Percentiles rank a stretch among this genome's conserved stretches.
These are phyloP conservation scores for Microsporum audouinii DNA, from an alignment of 2,329 filamentous ascomycete genomes.

Conservation along the genomic window DNA sequence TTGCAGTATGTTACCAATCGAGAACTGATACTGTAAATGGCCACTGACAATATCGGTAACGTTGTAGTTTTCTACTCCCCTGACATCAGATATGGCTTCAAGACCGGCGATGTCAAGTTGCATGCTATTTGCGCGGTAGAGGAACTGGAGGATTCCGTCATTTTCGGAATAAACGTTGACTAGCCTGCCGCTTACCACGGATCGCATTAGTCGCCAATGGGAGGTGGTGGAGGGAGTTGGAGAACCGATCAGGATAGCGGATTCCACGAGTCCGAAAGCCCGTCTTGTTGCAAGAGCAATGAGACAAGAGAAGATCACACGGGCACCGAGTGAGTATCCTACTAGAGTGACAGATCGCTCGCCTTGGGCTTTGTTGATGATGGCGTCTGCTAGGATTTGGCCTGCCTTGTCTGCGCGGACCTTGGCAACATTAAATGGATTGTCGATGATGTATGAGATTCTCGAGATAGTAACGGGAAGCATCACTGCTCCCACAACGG, in stretches of 20 bases:
- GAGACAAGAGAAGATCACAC: constrained; percentile 73
- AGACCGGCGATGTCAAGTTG: constrained; percentile 76
- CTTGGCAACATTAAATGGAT: constrained; percentile 68
- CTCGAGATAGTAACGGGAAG: constrained; percentile 59
- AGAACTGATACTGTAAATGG: constrained; percentile 58
- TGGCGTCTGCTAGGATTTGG: constrained; percentile 64
- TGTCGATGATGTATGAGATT: constrained; percentile 60
- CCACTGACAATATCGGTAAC: constrained; percentile 54
- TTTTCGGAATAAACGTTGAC: constrained; percentile 84
- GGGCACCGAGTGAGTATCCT: constrained; percentile 70
- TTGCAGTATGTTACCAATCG: constrained; percentile 55
- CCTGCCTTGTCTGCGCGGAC: constrained; percentile 71
- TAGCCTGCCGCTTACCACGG: constrained; percentile 67
- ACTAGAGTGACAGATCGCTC: constrained; percentile 70
- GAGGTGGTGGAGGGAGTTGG: constrained; percentile 60
- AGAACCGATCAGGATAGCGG: constrained; percentile 69
- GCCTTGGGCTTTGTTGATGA: constrained; percentile 71
- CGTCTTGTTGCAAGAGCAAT: constrained; percentile 62
- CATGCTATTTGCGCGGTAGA: constrained; percentile 74
- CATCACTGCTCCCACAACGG: constrained; percentile 52
- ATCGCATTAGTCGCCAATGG: constrained; percentile 66
- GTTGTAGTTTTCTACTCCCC: constrained; percentile 52
- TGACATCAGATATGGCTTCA: constrained; percentile 51
- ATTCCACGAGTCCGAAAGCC: constrained; percentile 75
- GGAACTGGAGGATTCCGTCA: constrained; percentile 74